Base-by-base conservation (phyloP, 192 early-diverging fungal genomes). In the Phycomyces nitens region DNA sequence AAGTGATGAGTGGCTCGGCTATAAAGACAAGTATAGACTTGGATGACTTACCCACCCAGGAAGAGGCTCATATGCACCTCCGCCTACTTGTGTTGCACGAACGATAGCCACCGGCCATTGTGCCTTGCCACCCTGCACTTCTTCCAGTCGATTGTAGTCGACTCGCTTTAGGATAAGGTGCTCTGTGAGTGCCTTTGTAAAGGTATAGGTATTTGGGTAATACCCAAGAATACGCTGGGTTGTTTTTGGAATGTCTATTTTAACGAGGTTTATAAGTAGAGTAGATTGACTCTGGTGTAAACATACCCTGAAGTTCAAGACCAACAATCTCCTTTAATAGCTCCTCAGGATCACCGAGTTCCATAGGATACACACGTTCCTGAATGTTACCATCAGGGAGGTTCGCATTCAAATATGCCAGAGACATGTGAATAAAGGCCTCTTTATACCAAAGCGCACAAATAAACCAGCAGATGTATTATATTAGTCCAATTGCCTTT, bases 201-300 rank as follows among this genome's bases (percentile, higher is more conserved):
- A 82, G 0, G 76, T 75, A 40, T 82, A 80, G 0, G 78, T 80
- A 44, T 77, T 82, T 29, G 81, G 81, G 60, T 82, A 82, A 18
- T 66, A 21, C 15, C 21, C 23, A 29, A 71, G 39, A 50, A 76
- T 66, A 5, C 69, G 64, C 20, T 76, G 74, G 1, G 74, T 76
- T 64, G 70, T 70, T 41, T 75, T 75, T 1, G 73, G 68, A 22
- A 75, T 75, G 39, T 75, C 73, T 60, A 49, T 26, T 54, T 12
- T 47, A n/a, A n/a, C n/a, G n/a, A n/a, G n/a, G n/a, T n/a, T n/a
- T n/a, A n/a, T n/a, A n/a, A n/a, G n/a, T n/a, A n/a, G n/a, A n/a
- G n/a, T n/a, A n/a, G n/a, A n/a, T n/a, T n/a, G n/a, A n/a, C n/a
- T n/a, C n/a, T 6, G 18, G 3, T n/a, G 18, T 11, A 47, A 47